These are phyloP conservation scores for Leccinum subatratum DNA, from an alignment of 1,284 basidiomycete genomes.

Conservation along the genomic window DNA sequence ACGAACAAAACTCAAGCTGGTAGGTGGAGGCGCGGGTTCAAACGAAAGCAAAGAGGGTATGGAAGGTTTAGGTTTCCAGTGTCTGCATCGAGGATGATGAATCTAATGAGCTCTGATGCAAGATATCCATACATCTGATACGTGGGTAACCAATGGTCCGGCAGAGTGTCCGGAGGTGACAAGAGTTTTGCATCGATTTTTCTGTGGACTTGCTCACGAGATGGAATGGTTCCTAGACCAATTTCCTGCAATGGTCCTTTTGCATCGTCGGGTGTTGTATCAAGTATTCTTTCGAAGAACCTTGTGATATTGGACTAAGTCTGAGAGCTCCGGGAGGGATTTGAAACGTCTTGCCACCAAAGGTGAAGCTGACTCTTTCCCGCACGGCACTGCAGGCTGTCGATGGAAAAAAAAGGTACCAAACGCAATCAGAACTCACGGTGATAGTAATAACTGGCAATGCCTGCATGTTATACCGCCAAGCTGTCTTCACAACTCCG, in stretches of 20 bases:
- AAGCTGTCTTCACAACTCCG: too few relatives aligned
- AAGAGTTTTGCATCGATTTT: conserved; percentile 68
- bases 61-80: conserved; percentile 62
- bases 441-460: too few relatives aligned
- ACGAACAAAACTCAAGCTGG: conserved; percentile 71
- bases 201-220: conserved; percentile 52
- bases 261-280: conserved; percentile 41
- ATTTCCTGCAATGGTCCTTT: conserved; percentile 46
- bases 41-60: conserved; percentile 61
- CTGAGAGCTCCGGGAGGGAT: too few relatives aligned
- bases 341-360: too few relatives aligned
- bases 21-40: conserved; percentile 71
- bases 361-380: too few relatives aligned
- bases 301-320: too few relatives aligned
- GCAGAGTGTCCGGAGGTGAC: conserved; percentile 58
- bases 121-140: conserved; percentile 65
- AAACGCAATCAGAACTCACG: too few relatives aligned
- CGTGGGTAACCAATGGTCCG: conserved; percentile 64
- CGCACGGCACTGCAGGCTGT: too few relatives aligned
- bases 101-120: conserved; percentile 11
- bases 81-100: conserved; percentile 41
- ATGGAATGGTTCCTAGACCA: conserved; percentile 52
- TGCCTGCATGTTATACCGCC: too few relatives aligned
- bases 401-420: too few relatives aligned
- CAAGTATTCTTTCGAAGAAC: conserved; percentile 35